Evolutionary conservation across 139 green algal species (phyloP), one percentile per base, ranked within the genome.

Genomic region (Astrephomene gubernaculifera): DNA sequence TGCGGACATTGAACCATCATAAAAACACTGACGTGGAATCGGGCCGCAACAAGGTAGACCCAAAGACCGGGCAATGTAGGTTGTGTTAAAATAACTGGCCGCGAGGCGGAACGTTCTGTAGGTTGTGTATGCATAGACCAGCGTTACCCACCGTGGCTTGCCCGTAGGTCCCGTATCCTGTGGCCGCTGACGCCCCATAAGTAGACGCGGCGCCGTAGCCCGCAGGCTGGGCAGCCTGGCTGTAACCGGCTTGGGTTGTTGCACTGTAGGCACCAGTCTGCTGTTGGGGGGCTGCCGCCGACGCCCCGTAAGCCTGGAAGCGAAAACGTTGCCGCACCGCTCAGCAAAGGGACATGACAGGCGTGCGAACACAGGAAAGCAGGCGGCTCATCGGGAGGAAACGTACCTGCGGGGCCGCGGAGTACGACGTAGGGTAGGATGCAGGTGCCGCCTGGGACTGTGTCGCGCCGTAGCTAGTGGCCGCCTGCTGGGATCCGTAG

Each of bases 401-500:
- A 49, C 65, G 4, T 38, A 81, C 73, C 73, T 81, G 73, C 3
- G 73, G n/a, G 45, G 71, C 27, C 19, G 71, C 53, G 6, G 73
- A 81, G 73, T 81, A 81, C 0, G 65, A 72, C 36, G 52, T 31
- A 4, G 73, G 53, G 54, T 81, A 81, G 2, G 61, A 5, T 5
- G 3, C 39, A 27, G 75, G n/a, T 19, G 57, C 57, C 2, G 57
- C 39, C 75, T 60, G 57, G 0, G 29, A 19, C 10, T 60, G 57
- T 33, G 71, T 57, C 6, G 57, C 53, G 4, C 80, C 68, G 53
- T 86, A 86, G 3, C 49, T 68, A 27, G 21, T 63, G 36, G 63
- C 67, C 35, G 80, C 44, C 36, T 76, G 65, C 35, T 76, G 80
- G 4, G 79, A 19, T 1, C 57, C 38, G 36, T 82, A 82, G 38